Evolutionary conservation across 768 basidiomycete species (phyloP), one percentile per base, ranked within the genome.

Genomic region (Pisolithus sp.): DNA sequence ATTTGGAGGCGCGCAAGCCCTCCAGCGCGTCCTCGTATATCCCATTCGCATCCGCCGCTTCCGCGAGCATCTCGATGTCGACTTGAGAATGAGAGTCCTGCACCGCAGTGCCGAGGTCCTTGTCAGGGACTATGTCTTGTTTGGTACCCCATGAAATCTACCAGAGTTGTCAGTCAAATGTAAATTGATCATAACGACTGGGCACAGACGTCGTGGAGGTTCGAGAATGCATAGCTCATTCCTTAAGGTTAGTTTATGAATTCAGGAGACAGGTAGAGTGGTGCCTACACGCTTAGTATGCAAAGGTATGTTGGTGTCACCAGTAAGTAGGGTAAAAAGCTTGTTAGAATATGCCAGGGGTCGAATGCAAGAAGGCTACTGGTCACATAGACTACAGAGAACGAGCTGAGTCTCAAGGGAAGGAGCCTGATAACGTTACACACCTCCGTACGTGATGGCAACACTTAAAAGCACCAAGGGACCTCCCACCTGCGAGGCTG

Each of bases 101-200:
- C 37, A 83, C 80, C 44, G 93, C 89, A 7, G 83, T 82, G 9
- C 92, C 92, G 17, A 96, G 81, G 62, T 95, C 92, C 0, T 79
- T 77, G 48, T 87, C 84, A 0, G 79, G 76, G 3, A 76, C 71
- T 8, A 79, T 78, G 34, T 92, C 89, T 69, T 92, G 88, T 68
- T 97, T 97, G n/a, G 93, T 97, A 5, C 93, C 93, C 93, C 93
- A 91, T 23, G 90, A 90, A 40, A 90, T 89, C 86, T 89, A 60
- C 4, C 42, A 21, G 42, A 37, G 15, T 15, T 37, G 43, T 44
- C 30, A 40, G 50, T 50, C 36, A 24, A 46, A 15, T n/a, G 47
- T 41, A 36, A 21, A 40, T 30, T 21, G 50, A 56, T 55, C 38
- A 55, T 52, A 31, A 39, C 30, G 18, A 44, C 53, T 36, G 28